A percentile compares a stretch with the other conserved stretches of the same genome.
These are phyloP conservation scores for Fragilaria radians DNA, from an alignment of 108 stramenopile genomes.

Conservation along the genomic window DNA sequence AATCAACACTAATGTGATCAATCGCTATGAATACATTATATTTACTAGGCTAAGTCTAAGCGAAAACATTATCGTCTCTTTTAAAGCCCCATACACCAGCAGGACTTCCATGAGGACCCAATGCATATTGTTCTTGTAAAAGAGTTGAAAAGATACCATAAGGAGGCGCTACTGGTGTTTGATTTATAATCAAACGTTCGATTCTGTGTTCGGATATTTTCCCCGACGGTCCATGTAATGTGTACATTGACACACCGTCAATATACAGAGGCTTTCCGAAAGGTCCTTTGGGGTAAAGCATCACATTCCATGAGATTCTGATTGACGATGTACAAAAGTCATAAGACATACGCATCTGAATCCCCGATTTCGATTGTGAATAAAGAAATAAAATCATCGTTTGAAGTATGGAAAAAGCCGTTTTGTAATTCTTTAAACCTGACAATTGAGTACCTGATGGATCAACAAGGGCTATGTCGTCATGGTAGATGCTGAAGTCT, in stretches of 20 bases:
- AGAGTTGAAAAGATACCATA: constrained; percentile 41
- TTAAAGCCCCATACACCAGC: constrained; percentile 12
- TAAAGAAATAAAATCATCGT: constrained; percentile 54
- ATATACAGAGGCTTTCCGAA: constrained; percentile 48
- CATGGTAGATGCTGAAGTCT: constrained; percentile 74
- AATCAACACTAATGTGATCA: too few relatives aligned
- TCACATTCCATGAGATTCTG: constrained; percentile 66
- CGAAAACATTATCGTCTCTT: not conserved
- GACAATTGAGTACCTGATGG: constrained; percentile 56
- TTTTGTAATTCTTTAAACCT: constrained; percentile 60
- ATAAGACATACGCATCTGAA: constrained; percentile 77
- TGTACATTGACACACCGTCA: constrained; percentile 73
- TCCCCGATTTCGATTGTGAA: constrained; percentile 29
- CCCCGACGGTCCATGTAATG: constrained; percentile 47
- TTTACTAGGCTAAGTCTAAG: too few relatives aligned
- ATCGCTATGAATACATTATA: too few relatives aligned
- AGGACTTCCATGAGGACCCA: constrained; percentile 9
- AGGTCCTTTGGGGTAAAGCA: constrained; percentile 55
- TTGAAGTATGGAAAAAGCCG: constrained; percentile 41
- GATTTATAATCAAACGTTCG: constrained; percentile 70
- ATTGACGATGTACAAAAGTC: constrained; percentile 67
- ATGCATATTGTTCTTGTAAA: constrained; percentile 24
- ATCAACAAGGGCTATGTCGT: constrained; percentile 45
- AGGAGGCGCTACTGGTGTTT: constrained; percentile 51
- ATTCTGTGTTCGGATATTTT: constrained; percentile 69